Evolutionary conservation across 2,329 filamentous ascomycete genomes (phyloP), one percentile per base, ranked within the genome.

Genomic region (Calonectria naviculata): DNA sequence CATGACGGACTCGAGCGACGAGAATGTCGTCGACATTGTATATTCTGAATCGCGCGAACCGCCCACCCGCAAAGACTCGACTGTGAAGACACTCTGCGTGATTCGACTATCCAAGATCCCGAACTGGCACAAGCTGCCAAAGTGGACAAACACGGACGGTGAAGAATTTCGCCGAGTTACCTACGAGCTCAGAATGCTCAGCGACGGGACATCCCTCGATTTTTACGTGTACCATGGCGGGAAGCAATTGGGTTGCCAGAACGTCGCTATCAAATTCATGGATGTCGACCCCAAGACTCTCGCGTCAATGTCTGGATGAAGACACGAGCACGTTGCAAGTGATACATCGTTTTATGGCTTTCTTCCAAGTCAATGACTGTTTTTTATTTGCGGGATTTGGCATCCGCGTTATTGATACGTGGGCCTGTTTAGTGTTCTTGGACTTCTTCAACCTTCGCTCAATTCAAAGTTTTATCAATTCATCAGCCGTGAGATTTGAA

Each of bases 121-220:
- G 0, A 47, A 74, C 17, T 72, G 76, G 36, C 9, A 61, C 0
- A 62, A 65, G 12, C 61, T 81, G 12, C 75, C 74, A 0, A 29
- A 19, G 1, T 70, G 67, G 58, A 73, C 36, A 2, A 82, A 75
- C 44, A 31, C 61, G 6, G 42, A 64, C 0, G 77, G 73, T 0
- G 60, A 73, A 3, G 54, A 62, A 0, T 77, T 74, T 13, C 58
- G 65, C 0, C 12, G 49, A 6, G 64, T 81, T 5, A n/a, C 41
- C 0, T 82, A 74, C 47, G 67, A 74, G 2, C 54, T 81, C 2
- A 61, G 75, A 13, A 79, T 81, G 68, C 34, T 75, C 7, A 74
- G 74, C 21, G 70, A 77, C 13, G 79, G 79, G 0, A 52, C 66
- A 3, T 76, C 73, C 2, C 61, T 80, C 6, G 78, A 81, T 7